Evolutionary conservation across 768 basidiomycete species (phyloP), one percentile per base, ranked within the genome.

Genomic region (Phylloporus arenicola): DNA sequence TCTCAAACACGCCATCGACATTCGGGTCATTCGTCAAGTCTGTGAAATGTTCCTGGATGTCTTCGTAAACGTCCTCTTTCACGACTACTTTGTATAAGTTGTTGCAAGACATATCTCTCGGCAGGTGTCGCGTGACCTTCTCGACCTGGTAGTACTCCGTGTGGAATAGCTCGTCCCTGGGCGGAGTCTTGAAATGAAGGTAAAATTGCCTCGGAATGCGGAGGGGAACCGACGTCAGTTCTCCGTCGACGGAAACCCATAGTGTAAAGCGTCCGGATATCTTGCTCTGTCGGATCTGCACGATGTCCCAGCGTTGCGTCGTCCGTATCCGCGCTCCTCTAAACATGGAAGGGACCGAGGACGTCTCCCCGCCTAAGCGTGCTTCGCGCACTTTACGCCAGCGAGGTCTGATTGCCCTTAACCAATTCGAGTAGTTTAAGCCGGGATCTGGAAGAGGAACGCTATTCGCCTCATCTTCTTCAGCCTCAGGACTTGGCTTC

Each of bases 1-100:
- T 76, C 70, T 99, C 96, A 60, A 86, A 99, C 4, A 96, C 88
- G 1, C 92, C 92, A 58, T 97, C 92, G 9, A 97, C 91, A 61
- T 89, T 92, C 0, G 94, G 90, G 60, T 94, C 89, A 62, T 96
- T 96, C 51, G 82, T 90, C 44, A 98, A 75, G 63, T 93, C 86
- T 16, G 92, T 84, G 62, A 98, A 97, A 64, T 96, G 91, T 49
- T 91, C 86, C 58, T 91, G 86, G 27, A 86, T 88, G 27, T 88
- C 82, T 27, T 86, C 75, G 68, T 88, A 99, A 14, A 85, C 70
- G 6, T 87, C 84, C 64, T 98, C 96, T 29, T 84, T 79, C 20
- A 93, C 90, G 11, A 79, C 72, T 24, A 98, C 72, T 58, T 84
- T 86, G 73, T 89, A 95, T 1, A 99, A 75, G 66, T 96, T 83